phyloP scores from a whole-genome alignment of 352 stramenopile species.

The Nothophytophthora sp. region DNA sequence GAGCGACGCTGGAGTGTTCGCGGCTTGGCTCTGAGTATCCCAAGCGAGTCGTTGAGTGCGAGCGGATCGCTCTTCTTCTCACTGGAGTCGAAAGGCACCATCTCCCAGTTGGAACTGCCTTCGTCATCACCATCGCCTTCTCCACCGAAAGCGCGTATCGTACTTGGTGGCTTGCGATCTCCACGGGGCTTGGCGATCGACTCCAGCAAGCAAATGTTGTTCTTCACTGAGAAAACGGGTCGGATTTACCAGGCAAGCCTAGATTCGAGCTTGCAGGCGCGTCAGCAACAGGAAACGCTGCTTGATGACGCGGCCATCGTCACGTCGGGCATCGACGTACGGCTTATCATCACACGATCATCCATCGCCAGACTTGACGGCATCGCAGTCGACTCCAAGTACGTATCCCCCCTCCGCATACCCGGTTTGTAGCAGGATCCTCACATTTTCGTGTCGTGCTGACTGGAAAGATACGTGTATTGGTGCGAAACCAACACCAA shows the following conservation, averaged over 20 bases:
- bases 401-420: background rate
- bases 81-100: constrained; percentile 58
- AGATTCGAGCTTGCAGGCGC: constrained; percentile 1
- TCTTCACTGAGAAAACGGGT: constrained; percentile 76
- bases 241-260: constrained; percentile 39
- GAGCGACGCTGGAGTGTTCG: constrained; percentile 51
- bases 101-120: constrained; percentile 28
- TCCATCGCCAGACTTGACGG: constrained; percentile 56
- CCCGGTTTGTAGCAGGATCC: background rate
- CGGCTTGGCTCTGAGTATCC: constrained; percentile 31
- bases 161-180: constrained; percentile 43
- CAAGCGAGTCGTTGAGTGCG: background rate
- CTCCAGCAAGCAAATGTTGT: constrained; percentile 31
- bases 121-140: background rate
- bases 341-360: constrained; percentile 41
- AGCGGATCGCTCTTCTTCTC: constrained; percentile 47
- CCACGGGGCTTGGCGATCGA: constrained; percentile 58
- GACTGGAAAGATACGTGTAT: constrained; percentile 51
- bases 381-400: constrained; percentile 61
- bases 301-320: constrained; percentile 15
- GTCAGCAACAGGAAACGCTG: constrained; percentile 6
- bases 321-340: constrained; percentile 4
- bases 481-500: constrained; percentile 77
- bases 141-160: constrained; percentile 10
- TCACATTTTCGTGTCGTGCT: background rate